phyloP scores from a whole-genome alignment of 441 rosid species.

The Adansonia madagascariensis region DNA sequence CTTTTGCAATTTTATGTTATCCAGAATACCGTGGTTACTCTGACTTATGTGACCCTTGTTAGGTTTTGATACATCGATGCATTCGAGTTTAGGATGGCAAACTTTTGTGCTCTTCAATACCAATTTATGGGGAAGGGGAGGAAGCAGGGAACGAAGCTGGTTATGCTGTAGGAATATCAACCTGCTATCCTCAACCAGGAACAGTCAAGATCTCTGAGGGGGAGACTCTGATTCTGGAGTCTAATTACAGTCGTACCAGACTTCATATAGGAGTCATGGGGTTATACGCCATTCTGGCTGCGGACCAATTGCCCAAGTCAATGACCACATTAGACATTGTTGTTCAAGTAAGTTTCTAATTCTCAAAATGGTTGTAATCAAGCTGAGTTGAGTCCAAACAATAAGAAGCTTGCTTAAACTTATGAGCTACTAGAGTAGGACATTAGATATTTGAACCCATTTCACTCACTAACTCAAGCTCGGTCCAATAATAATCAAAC shows the following conservation, averaged over 20 bases:
- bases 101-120: conserved; percentile 58
- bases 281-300: conserved; percentile 69
- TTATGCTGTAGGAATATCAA: conserved; percentile 86
- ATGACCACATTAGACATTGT: conserved; percentile 24
- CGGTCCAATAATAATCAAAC: too few species aligned
- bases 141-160: conserved; percentile 90
- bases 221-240: conserved; percentile 65
- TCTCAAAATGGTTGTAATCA: too few species aligned
- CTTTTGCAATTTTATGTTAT: neutral
- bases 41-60: too few species aligned
- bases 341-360: conserved; percentile 39
- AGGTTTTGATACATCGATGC: too few species aligned
- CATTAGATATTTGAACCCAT: too few species aligned
- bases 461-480: too few species aligned
- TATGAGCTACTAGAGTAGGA: too few species aligned
- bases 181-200: conserved; percentile 79
- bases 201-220: conserved; percentile 53
- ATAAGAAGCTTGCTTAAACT: too few species aligned
- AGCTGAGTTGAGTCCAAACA: too few species aligned
- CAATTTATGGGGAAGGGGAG: conserved; percentile 65
- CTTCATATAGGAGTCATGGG: conserved; percentile 87
- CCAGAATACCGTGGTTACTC: neutral
- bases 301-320: conserved; percentile 49
- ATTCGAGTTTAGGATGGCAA: conserved; percentile 71
- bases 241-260: conserved; percentile 54